A percentile compares a stretch with the other conserved stretches of the same genome.
Conservation (phyloP, 202 grass and related monocot genomes). For the Schoenoplectus tabernaemontani region DNA sequence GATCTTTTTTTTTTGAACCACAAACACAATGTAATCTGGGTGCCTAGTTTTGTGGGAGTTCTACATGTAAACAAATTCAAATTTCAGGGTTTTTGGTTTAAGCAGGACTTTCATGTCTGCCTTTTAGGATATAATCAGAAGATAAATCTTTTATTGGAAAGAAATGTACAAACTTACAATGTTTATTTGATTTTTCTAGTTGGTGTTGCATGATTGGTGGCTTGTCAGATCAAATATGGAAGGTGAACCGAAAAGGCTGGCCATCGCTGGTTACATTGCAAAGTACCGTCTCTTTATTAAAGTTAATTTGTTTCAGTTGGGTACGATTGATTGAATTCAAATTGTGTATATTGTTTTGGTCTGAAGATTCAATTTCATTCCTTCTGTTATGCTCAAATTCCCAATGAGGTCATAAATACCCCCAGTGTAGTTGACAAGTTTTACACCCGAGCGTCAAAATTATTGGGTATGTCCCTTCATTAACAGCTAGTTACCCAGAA, state of each 20-base stretch:
- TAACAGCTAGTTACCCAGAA: background rate
- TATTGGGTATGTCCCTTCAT: background rate
- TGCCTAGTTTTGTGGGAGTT: background rate
- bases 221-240: background rate
- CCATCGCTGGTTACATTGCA: background rate
- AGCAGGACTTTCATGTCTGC: background rate
- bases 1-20: background rate
- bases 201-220: slow-evolving; percentile 14
- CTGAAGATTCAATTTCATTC: background rate
- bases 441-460: background rate
- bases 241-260: background rate
- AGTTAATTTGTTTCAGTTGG: background rate
- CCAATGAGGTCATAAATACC: no score
- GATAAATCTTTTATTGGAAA: background rate
- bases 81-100: background rate
- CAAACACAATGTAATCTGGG: background rate
- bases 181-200: background rate
- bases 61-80: background rate
- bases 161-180: background rate
- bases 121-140: background rate
- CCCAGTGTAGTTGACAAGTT: no score
- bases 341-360: background rate
- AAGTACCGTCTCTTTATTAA: background rate
- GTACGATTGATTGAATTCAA: background rate
- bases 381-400: background rate